These are phyloP conservation scores for Tetrapisispora namnaoensis DNA, from an alignment of 805 yeast species.

Conservation along the genomic window DNA sequence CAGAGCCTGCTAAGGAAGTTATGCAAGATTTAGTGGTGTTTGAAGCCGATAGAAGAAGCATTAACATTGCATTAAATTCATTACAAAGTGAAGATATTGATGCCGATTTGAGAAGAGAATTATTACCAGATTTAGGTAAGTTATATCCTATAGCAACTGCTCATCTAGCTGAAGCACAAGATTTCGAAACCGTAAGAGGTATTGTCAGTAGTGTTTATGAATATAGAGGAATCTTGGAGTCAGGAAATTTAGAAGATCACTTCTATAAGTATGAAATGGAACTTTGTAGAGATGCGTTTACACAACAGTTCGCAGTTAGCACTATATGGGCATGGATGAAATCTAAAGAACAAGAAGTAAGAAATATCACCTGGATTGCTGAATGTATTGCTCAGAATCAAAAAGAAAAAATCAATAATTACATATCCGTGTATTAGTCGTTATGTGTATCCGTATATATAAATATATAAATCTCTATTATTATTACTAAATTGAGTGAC, in stretches of 20 bases:
- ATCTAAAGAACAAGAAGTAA: conserved; percentile 90
- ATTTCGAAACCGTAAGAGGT: conserved; percentile 68
- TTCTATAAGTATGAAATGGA: conserved; percentile 90
- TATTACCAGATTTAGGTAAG: conserved; percentile 77
- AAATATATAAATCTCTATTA: no score
- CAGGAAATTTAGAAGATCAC: conserved; percentile 77
- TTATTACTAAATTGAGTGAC: no score
- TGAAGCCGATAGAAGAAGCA: conserved; percentile 92
- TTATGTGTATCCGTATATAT: not conserved
- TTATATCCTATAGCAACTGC: conserved; percentile 60
- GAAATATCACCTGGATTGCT: conserved; percentile 98
- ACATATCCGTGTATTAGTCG: conserved; percentile 68
- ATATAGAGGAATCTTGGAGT: conserved; percentile 48
- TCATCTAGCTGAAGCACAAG: conserved; percentile 64
- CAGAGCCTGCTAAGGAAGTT: conserved; percentile 69
- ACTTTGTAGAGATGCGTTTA: conserved; percentile 82
- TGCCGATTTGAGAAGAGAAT: conserved; percentile 62
- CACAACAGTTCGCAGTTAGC: conserved; percentile 88
- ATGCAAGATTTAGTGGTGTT: conserved; percentile 72
- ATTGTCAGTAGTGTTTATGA: conserved; percentile 57
- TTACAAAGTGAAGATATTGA: conserved; percentile 41
- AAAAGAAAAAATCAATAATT: conserved; percentile 84
- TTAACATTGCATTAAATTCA: conserved; percentile 85
- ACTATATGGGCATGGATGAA: conserved; percentile 96
- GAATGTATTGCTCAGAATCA: conserved; percentile 99